These are phyloP conservation scores for Pseudonitzschia multistriata DNA, from an alignment of 108 stramenopile species.

Conservation along the genomic window DNA sequence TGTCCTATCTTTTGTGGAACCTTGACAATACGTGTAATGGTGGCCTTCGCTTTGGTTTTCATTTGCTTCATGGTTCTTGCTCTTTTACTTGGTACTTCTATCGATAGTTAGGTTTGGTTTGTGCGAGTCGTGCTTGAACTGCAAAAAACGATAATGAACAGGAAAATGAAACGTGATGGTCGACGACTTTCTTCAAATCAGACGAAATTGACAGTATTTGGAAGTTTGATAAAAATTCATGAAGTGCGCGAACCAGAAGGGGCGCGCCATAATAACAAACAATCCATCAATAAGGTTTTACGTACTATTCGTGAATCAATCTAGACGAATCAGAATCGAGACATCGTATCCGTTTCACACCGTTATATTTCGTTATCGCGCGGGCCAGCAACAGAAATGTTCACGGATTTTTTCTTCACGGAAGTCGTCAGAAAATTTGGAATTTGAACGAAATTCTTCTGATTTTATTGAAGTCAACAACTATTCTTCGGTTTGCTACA, in stretches of 20 bases:
- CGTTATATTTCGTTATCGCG: not conserved
- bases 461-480: not conserved
- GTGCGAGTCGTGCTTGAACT: no score
- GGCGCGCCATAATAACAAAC: not conserved
- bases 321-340: not conserved
- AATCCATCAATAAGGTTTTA: not conserved
- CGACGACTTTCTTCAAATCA: no score
- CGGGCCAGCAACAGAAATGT: not conserved
- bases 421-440: not conserved
- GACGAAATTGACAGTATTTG: no score
- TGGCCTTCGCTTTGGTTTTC: not conserved
- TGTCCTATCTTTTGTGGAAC: conserved; percentile 10
- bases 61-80: not conserved
- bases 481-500: not conserved
- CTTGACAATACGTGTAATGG: not conserved
- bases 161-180: no score
- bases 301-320: not conserved
- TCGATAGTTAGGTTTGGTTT: not conserved
- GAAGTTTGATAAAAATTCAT: no score
- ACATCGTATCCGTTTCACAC: not conserved
- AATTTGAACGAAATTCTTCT: not conserved
- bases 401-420: not conserved
- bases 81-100: not conserved
- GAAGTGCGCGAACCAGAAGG: not conserved
- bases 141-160: no score